Percentiles rank a stretch among this genome's conserved stretches.
These are phyloP conservation scores for Fagopyrum tataricum DNA, from an alignment of 148 eudicot genomes.

Conservation along the genomic window DNA sequence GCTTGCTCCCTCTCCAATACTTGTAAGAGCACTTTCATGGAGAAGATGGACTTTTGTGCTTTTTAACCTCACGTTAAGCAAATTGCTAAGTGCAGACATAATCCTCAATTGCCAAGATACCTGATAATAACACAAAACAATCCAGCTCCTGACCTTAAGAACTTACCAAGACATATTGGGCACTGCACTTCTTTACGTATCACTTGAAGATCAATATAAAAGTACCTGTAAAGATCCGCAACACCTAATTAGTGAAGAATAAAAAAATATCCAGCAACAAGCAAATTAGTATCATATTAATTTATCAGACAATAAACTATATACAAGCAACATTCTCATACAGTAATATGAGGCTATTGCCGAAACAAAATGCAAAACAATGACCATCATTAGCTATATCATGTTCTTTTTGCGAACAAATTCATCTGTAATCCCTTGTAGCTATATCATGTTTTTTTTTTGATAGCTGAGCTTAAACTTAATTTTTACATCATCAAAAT, in stretches of 20 bases:
- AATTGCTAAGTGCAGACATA: background rate
- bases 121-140: background rate
- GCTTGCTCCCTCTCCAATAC: background rate
- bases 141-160: background rate
- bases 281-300: background rate
- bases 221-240: constrained; percentile 30
- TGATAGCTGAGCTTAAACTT: background rate
- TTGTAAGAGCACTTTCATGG: background rate
- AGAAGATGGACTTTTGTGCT: background rate
- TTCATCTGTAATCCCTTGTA: background rate
- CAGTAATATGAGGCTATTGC: background rate
- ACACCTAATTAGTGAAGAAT: background rate
- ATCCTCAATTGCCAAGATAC: background rate
- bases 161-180: constrained; percentile 43
- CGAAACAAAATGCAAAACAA: background rate
- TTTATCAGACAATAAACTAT: background rate
- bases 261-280: background rate
- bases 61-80: background rate
- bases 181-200: constrained; percentile 44
- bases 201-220: constrained; percentile 24
- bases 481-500: background rate
- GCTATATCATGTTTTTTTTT: background rate
- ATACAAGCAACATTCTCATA: background rate
- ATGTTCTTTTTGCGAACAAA: background rate
- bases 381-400: background rate